Evolutionary conservation across 331 rosid genomes (phyloP).

Genomic region (Acacia concinna): DNA sequence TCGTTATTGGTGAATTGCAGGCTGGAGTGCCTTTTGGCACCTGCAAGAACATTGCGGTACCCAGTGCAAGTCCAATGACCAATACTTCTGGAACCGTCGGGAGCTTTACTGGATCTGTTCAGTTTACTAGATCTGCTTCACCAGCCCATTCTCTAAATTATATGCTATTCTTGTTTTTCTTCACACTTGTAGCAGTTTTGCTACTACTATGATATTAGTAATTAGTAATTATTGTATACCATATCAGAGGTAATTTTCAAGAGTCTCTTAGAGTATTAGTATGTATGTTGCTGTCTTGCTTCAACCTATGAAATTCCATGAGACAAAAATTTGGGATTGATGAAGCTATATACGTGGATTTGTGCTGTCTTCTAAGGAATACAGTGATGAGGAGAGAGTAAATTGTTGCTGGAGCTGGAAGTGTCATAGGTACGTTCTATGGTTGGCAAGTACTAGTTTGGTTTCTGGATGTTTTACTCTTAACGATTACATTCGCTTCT

Average conservation of each 20-base stretch:
- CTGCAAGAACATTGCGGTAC: conserved; percentile 74
- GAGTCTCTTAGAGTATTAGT: conserved; percentile 35
- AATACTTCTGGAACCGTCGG: conserved; percentile 77
- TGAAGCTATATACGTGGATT: conserved; percentile 44
- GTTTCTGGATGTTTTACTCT: conserved; percentile 18
- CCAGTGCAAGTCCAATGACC: conserved; percentile 55
- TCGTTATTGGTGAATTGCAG: conserved; percentile 50
- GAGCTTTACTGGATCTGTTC: conserved; percentile 86
- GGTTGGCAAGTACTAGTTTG: neutral
- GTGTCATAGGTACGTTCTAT: conserved; percentile 48
- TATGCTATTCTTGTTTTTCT: conserved; percentile 41
- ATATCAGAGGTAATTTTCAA: conserved; percentile 27
- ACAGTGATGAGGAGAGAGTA: neutral
- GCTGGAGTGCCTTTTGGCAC: conserved; percentile 84
- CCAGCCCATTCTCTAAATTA: conserved; percentile 41
- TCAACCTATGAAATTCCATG: conserved; percentile 30
- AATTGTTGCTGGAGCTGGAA: conserved; percentile 3
- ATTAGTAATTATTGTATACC: conserved; percentile 20
- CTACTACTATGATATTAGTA: conserved; percentile 28
- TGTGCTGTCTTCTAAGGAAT: conserved; percentile 3
- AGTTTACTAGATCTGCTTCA: conserved; percentile 71
- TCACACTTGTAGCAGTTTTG: conserved; percentile 47
- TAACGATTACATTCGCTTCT: conserved; percentile 1
- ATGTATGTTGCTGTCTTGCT: conserved; percentile 37
- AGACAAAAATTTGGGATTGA: conserved; percentile 36